Base-by-base conservation (phyloP, 202 grass and related monocot genomes). In the Digitaria exilis region DNA sequence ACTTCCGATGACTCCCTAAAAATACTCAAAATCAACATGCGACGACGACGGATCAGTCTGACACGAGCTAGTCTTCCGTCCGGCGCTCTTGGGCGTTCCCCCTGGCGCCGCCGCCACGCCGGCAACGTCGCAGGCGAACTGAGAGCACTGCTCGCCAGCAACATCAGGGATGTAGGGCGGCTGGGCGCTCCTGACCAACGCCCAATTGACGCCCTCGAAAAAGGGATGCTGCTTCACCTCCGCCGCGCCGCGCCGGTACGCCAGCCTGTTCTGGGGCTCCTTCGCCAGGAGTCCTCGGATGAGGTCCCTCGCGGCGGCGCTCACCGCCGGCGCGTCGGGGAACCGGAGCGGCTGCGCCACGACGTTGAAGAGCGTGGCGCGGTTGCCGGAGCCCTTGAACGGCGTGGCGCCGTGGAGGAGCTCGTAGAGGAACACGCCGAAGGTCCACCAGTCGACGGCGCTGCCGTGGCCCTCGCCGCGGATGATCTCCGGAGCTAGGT, bases 381-480 rank as follows among this genome's bases (percentile, higher is more conserved):
- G 86, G 84, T 97, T 94, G 2, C 92, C 88, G 18, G 95, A 94
- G 37, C 95, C 95, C 88, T 97, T 94, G 92, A 97, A 97, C 2
- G 95, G 95, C n/a, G 95, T 97, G 25, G 86, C 86, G 52, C 95
- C 95, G 78, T 94, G 86, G 65, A 97, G 74, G 12, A 97, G 90
- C 84, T 97, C 95, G 37, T 93, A 97, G 2, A 97, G 89, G 79
- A 97, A 94, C 32, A 97, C 86, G 51, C 95, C 95, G 21, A 97
- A 78, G 5, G 95, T 97, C 95, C 95, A 97, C 95, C 92, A 97
- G 88, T 97, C 95, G 66, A 97, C 95, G 15, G 95, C 92, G 75
- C 92, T 97, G 66, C 95, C 95, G 26, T 97, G 95, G 16, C 95
- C 95, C 67, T 97, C 92, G 12, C 95, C 95, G 30, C 90, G 81